Conservation (phyloP, 345 rosid genomes). For the Rhizophora mangle region DNA sequence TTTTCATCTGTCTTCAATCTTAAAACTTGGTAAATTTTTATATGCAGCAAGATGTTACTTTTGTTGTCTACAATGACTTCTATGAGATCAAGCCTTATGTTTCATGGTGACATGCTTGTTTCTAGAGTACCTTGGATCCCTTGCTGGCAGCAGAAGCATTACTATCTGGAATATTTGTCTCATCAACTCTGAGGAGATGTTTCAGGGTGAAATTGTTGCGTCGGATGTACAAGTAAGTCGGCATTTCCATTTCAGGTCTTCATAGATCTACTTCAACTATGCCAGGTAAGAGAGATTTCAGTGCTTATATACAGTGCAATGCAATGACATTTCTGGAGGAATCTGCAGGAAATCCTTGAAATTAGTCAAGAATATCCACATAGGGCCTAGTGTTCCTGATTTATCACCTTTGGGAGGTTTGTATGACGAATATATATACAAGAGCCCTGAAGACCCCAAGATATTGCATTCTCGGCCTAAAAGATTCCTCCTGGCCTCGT, state of each 20-base stretch:
- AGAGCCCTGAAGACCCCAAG: constrained; percentile 33
- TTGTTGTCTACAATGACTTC: background rate
- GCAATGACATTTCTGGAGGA: constrained; percentile 15
- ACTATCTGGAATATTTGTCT: constrained; percentile 44
- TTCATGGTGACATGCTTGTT: constrained; percentile 16
- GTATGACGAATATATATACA: constrained; percentile 32
- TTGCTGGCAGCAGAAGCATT: constrained; percentile 63
- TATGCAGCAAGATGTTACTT: background rate
- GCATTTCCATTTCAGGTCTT: background rate
- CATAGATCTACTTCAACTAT: background rate
- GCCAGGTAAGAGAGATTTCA: background rate
- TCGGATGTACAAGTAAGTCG: constrained; percentile 49
- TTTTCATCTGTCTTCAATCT: constrained; percentile 2
- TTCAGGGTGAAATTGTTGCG: constrained; percentile 43
- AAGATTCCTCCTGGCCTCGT: constrained; percentile 24
- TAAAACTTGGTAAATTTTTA: background rate
- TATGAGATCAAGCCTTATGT: background rate
- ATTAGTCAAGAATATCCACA: constrained; percentile 27
- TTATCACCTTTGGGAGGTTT: constrained; percentile 37
- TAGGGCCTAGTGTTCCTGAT: constrained; percentile 40
- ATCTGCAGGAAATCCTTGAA: constrained; percentile 55
- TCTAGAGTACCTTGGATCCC: constrained; percentile 84
- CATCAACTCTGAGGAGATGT: constrained; percentile 44
- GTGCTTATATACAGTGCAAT: constrained; percentile 8
- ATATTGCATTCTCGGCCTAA: constrained; percentile 16